Evolutionary conservation across 2,329 filamentous ascomycete genomes (phyloP).

Genomic region (Plenodomus tracheiphilus): DNA sequence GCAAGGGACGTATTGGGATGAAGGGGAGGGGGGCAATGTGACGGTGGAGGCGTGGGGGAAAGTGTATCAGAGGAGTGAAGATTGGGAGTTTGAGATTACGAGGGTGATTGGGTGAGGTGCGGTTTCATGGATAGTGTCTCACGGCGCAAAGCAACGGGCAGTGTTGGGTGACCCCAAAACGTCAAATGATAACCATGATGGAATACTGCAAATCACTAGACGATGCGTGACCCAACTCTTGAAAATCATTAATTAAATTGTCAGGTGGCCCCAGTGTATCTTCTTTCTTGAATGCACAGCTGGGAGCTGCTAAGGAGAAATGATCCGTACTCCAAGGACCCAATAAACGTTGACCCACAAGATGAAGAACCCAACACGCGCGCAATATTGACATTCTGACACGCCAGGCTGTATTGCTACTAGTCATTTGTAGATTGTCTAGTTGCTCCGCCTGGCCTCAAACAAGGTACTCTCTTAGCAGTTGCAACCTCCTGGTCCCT

Average conservation of each 20-base stretch:
- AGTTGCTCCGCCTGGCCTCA: neutral
- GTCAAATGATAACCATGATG: no score
- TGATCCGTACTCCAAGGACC: conserved; percentile 30
- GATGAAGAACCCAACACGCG: conserved; percentile 9
- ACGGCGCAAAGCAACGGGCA: no score
- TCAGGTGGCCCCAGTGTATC: conserved; percentile 36
- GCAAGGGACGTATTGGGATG: conserved; percentile 14
- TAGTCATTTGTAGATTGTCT: conserved; percentile 5
- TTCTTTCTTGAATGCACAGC: conserved; percentile 24
- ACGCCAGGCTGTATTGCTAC: conserved; percentile 5
- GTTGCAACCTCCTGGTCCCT: conserved; percentile 64
- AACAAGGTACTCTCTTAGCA: conserved; percentile 53
- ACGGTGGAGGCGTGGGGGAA: conserved; percentile 9
- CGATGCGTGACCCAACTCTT: no score
- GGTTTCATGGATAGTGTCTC: no score
- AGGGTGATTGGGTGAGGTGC: conserved; percentile 2
- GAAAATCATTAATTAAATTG: conserved; percentile 34
- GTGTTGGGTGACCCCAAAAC: no score
- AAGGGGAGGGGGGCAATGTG: conserved; percentile 10
- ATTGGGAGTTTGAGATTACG: conserved; percentile 9
- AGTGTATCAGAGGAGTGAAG: conserved; percentile 2
- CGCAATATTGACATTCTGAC: conserved; percentile 14
- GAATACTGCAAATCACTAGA: no score
- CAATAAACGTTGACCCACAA: conserved; percentile 21
- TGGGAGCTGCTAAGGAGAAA: conserved; percentile 13